Percentiles rank a stretch among this genome's conserved stretches.
Conservation (phyloP, 306 rosid species). For the Boehmeria nivea region DNA sequence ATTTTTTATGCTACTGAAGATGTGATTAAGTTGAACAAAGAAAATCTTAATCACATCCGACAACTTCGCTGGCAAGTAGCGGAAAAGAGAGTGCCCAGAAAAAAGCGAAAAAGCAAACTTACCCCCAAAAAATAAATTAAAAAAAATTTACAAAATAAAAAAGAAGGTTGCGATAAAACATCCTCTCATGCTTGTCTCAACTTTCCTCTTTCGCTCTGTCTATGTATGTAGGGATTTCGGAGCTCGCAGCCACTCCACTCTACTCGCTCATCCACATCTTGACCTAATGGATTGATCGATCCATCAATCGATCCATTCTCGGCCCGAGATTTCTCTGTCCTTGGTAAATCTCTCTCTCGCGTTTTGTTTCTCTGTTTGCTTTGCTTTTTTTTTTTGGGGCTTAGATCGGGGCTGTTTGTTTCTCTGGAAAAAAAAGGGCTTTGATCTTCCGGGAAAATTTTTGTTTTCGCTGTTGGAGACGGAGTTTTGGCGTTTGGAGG, state of each 20-base stretch:
- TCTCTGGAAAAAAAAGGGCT: neutral
- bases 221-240: constrained; percentile 23
- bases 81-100: constrained; percentile 9
- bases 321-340: constrained; percentile 6
- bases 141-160: constrained; percentile 11
- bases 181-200: constrained; percentile 18
- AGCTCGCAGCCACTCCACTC: constrained; percentile 27
- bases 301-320: neutral
- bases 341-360: constrained; percentile 21
- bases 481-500: neutral
- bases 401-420: constrained; percentile 27
- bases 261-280: neutral
- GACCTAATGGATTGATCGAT: constrained; percentile 26
- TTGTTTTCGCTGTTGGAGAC: neutral
- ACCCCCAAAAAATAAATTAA: neutral
- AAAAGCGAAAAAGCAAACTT: neutral
- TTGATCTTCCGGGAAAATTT: constrained; percentile 6
- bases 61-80: constrained; percentile 4
- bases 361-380: neutral
- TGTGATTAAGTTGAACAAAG: too few relatives aligned
- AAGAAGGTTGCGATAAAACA: constrained; percentile 21
- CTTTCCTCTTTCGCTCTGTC: constrained; percentile 20
- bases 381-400: neutral
- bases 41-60: too few relatives aligned
- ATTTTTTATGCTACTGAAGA: too few relatives aligned